Evolutionary conservation across 2,329 filamentous ascomycete species (phyloP).

Genomic region (Mycocentrospora acerina): DNA sequence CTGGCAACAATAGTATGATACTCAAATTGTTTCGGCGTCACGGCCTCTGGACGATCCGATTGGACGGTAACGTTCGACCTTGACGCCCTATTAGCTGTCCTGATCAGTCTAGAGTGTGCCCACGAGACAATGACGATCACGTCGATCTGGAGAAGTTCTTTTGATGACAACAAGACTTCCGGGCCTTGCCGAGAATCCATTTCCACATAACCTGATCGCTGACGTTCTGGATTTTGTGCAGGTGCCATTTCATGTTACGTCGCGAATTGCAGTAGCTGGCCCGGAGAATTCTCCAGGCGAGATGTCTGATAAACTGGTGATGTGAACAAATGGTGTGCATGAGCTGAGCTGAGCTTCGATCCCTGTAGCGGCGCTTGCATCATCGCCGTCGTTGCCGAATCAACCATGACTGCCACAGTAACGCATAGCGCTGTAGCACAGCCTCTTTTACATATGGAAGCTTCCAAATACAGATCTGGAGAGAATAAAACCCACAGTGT

Average conservation of each 20-base stretch:
- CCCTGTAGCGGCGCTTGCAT: slow-evolving; percentile 5
- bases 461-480: not conserved
- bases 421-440: not conserved
- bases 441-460: too few species aligned
- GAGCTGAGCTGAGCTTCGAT: slow-evolving; percentile 1
- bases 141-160: slow-evolving; percentile 10
- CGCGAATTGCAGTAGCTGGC: slow-evolving; percentile 9
- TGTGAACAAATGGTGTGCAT: slow-evolving; percentile 1
- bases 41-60: slow-evolving; percentile 1
- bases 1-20: too few species aligned
- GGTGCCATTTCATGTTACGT: slow-evolving; percentile 8
- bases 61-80: slow-evolving; percentile 1
- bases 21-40: slow-evolving; percentile 1
- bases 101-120: not conserved
- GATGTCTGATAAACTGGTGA: slow-evolving; percentile 1
- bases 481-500: not conserved
- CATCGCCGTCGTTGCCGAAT: slow-evolving; percentile 4
- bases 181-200: not conserved
- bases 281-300: slow-evolving; percentile 9
- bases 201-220: slow-evolving; percentile 1
- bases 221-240: slow-evolving; percentile 5
- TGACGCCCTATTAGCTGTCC: slow-evolving; percentile 1
- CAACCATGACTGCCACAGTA: slow-evolving; percentile 2
- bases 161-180: slow-evolving; percentile 4
- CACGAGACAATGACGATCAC: slow-evolving; percentile 13